Base-by-base conservation (phyloP, 257 asterid genomes). In the Orobanche coerulescens region DNA sequence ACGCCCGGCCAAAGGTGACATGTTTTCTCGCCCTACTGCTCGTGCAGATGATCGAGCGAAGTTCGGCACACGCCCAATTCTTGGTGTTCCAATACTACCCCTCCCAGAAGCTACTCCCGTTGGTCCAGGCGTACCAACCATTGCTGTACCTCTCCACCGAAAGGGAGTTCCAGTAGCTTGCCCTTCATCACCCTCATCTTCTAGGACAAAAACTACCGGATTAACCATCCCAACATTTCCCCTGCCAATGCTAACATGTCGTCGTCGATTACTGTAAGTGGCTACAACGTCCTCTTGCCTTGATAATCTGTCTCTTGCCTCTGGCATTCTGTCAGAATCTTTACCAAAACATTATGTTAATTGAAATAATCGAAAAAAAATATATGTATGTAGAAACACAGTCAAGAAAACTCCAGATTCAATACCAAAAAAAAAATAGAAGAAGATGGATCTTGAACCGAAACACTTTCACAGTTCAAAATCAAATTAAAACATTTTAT, bases 261-360 rank as follows among this genome's bases (percentile, higher is more conserved):
- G 65, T 46, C 85, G 51, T 4, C 75, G 36, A 13, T n/a, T 71
- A 26, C 58, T 67, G 66, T 68, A 80, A 19, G 63, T 16, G 30
- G 59, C 64, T 3, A 79, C 20, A n/a, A 58, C 57, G 16, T 78
- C 81, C 16, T 69, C 90, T 1, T 64, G 74, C 75, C 83, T 71
- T 4, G 81, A 43, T 14, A 80, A 19, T 57, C 94, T 64, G 66
- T 87, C 90, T 65, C 95, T 78, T 7, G 73, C 70, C 49, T 78
- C 84, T 14, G 93, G 71, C 95, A 87, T 84, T 66, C 53, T 69
- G 33, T 54, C 71, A 39, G 65, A 60, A 20, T 68, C 54, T 57
- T 51, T 50, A 34, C 51, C 10, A 16, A 53, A 55, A 40, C 37
- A 58, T 9, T 8, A 52, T 2, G 10, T 37, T 46, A 62, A 47